phyloP scores from a whole-genome alignment of 2,329 filamentous ascomycete species.

The Ascosphaera aggregata region DNA sequence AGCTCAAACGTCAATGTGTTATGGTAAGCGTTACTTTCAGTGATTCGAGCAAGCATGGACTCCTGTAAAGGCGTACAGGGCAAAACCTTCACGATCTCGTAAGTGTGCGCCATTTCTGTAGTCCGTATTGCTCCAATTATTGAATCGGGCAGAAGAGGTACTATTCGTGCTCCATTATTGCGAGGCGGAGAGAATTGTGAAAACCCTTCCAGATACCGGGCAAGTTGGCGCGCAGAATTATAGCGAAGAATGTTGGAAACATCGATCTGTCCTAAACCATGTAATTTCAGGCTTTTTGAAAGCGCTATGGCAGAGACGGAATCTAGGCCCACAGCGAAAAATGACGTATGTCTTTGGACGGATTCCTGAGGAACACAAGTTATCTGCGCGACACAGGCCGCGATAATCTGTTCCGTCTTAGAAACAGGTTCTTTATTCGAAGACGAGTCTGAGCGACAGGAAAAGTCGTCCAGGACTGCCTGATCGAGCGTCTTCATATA shows the following conservation, averaged over 20 bases:
- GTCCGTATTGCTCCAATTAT: background rate
- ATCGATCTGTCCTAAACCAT: conserved; percentile 27
- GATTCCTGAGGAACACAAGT: conserved; percentile 22
- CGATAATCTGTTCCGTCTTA: conserved; percentile 31
- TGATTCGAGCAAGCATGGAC: conserved; percentile 49
- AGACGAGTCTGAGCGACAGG: conserved; percentile 8
- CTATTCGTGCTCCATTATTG: background rate
- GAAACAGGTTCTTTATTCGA: conserved; percentile 24
- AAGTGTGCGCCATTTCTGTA: background rate
- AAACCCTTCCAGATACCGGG: conserved; percentile 9
- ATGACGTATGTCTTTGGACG: conserved; percentile 43
- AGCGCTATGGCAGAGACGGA: conserved; percentile 60
- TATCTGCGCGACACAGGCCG: conserved; percentile 27
- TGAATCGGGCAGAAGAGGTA: background rate
- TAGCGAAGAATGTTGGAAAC: conserved; percentile 49
- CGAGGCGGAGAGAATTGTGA: background rate
- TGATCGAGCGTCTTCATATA: conserved; percentile 25
- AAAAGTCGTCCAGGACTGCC: conserved; percentile 22
- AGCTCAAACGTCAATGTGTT: conserved; percentile 49
- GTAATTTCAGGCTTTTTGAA: conserved; percentile 30
- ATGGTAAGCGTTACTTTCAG: conserved; percentile 34
- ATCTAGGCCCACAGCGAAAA: conserved; percentile 59
- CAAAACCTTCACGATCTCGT: background rate
- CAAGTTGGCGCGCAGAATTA: conserved; percentile 40
- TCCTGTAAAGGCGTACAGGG: conserved; percentile 78